A percentile compares a stretch with the other conserved stretches of the same genome.
These are phyloP conservation scores for Naumovozyma baii DNA, from an alignment of 805 yeast species.

Conservation along the genomic window DNA sequence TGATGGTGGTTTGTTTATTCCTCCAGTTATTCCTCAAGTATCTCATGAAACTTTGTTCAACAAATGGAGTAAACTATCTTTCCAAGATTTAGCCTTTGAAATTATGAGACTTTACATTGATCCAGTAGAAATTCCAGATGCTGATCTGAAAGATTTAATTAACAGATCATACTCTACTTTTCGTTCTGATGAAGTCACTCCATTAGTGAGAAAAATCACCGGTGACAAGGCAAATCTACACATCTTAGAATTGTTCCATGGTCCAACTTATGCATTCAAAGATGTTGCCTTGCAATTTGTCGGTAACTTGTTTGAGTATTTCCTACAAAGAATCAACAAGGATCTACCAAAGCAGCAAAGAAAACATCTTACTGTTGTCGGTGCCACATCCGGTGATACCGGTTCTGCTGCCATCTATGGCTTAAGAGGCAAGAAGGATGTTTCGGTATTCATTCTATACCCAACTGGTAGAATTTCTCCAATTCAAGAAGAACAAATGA, in stretches of 20 bases:
- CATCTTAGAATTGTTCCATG: constrained; percentile 90
- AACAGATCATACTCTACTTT: constrained; percentile 79
- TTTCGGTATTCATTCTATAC: constrained; percentile 90
- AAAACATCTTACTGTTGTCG: constrained; percentile 88
- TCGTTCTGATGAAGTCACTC: constrained; percentile 82
- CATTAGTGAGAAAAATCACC: constrained; percentile 50
- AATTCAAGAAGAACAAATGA: constrained; percentile 97
- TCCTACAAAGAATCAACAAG: constrained; percentile 64
- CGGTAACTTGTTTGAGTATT: constrained; percentile 92
- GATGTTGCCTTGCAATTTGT: constrained; percentile 98
- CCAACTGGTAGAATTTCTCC: constrained; percentile 98
- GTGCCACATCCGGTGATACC: constrained; percentile 98
- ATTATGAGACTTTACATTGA: constrained; percentile 74
- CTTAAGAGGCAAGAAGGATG: constrained; percentile 91
- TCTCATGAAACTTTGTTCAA: constrained; percentile 42
- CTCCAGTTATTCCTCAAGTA: constrained; percentile 67
- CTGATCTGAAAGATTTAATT: constrained; percentile 56
- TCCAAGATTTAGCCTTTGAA: constrained; percentile 80
- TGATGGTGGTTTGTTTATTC: constrained; percentile 94
- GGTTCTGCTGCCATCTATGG: constrained; percentile 99
- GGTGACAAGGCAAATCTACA: constrained; percentile 52
- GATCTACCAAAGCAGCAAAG: constrained; percentile 46
- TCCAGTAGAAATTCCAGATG: constrained; percentile 59
- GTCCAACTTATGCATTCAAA: constrained; percentile 98
- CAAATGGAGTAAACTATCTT: constrained; percentile 65